Evolutionary conservation across 495 filamentous ascomycete species (phyloP).

Genomic region (Monascus purpureus): DNA sequence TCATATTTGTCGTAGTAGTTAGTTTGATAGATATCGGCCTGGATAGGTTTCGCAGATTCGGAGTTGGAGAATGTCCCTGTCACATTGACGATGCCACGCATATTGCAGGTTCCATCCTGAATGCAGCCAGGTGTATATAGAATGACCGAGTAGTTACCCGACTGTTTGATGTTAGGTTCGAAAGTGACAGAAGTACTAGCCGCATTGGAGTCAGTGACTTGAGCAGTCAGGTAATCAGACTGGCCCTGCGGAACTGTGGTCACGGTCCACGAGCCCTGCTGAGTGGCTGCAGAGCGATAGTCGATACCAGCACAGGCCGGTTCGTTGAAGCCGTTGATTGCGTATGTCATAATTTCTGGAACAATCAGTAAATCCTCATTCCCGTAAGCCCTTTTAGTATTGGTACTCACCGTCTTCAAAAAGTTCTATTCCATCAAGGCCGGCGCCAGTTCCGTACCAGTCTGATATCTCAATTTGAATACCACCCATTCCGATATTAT

Average conservation of each 20-base stretch:
- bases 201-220: slow-evolving; percentile 41
- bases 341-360: slow-evolving; percentile 69
- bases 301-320: slow-evolving; percentile 58
- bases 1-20: slow-evolving; percentile 94
- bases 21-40: slow-evolving; percentile 59
- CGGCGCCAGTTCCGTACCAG: slow-evolving; percentile 79
- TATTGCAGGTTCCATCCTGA: slow-evolving; percentile 60
- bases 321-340: slow-evolving; percentile 78
- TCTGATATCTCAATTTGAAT: slow-evolving; percentile 74
- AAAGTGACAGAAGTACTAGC: slow-evolving; percentile 52
- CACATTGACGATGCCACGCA: slow-evolving; percentile 66
- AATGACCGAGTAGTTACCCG: slow-evolving; percentile 77
- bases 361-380: slow-evolving; percentile 7
- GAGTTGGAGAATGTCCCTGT: slow-evolving; percentile 52
- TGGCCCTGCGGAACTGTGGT: slow-evolving; percentile 45
- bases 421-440: slow-evolving; percentile 79
- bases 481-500: slow-evolving; percentile 73
- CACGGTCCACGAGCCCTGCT: slow-evolving; percentile 60
- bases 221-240: slow-evolving; percentile 63
- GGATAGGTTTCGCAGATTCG: slow-evolving; percentile 19
- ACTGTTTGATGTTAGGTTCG: slow-evolving; percentile 70
- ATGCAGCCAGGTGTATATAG: slow-evolving; percentile 85
- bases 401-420: slow-evolving; percentile 51
- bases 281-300: slow-evolving; percentile 48
- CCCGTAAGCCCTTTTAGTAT: neutral